A percentile compares a stretch with the other conserved stretches of the same genome.
These are phyloP conservation scores for Setaria viridis DNA, from an alignment of 202 grass and related monocot genomes.

Conservation along the genomic window DNA sequence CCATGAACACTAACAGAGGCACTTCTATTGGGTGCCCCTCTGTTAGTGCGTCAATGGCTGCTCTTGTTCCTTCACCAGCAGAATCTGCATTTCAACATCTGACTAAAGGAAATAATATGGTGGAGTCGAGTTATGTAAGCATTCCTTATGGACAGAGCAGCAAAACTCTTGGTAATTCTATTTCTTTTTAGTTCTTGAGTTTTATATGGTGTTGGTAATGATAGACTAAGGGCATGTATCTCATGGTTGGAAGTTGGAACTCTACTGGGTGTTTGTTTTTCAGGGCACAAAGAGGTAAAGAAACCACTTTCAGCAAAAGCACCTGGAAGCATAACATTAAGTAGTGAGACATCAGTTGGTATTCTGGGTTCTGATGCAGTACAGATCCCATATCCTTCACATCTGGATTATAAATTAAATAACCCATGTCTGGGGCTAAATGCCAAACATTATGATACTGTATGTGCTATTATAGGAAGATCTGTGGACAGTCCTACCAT, in stretches of 20 bases:
- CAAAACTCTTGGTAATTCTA: constrained; percentile 36
- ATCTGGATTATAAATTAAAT: constrained; percentile 43
- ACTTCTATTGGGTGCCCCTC: constrained; percentile 46
- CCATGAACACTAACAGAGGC: constrained; percentile 48
- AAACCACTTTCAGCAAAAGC: constrained; percentile 47
- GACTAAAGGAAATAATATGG: constrained; percentile 32
- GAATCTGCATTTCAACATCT: constrained; percentile 48
- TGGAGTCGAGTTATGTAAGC: constrained; percentile 48
- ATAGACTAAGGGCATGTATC: neutral
- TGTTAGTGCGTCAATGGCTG: constrained; percentile 41
- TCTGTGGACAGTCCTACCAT: constrained; percentile 15
- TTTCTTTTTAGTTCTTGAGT: neutral
- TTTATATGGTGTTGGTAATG: neutral
- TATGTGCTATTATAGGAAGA: constrained; percentile 11
- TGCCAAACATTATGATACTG: constrained; percentile 1
- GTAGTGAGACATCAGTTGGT: constrained; percentile 47
- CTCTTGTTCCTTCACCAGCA: constrained; percentile 46
- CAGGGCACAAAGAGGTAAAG: constrained; percentile 60
- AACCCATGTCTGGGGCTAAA: constrained; percentile 26
- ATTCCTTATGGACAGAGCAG: constrained; percentile 46
- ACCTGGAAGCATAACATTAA: constrained; percentile 39
- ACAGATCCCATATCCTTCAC: constrained; percentile 36
- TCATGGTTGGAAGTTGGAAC: neutral
- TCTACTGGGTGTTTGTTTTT: constrained; percentile 27
- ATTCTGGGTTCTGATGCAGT: constrained; percentile 44